Conservation (phyloP, 768 basidiomycete genomes). For the Trichaptum fuscoviolaceum region DNA sequence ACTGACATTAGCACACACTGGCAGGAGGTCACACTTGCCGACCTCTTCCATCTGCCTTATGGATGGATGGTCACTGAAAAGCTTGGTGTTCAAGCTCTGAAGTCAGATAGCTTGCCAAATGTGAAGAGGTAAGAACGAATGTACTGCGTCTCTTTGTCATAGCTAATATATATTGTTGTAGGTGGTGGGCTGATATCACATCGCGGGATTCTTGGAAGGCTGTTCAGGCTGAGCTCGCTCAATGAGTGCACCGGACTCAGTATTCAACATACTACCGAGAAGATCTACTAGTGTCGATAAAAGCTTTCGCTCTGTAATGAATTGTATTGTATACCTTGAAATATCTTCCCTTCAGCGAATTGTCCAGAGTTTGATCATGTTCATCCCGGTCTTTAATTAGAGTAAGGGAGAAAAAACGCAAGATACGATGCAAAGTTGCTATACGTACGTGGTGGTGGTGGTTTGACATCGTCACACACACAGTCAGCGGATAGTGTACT, state of each 20-base stretch:
- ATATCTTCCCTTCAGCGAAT: background rate
- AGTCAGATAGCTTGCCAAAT: constrained; percentile 4
- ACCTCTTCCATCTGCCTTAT: constrained; percentile 53
- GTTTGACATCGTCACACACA: too few relatives aligned
- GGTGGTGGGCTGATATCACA: constrained; percentile 50
- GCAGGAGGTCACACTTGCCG: constrained; percentile 49
- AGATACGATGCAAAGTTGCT: too few relatives aligned
- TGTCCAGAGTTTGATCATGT: too few relatives aligned
- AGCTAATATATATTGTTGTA: constrained; percentile 13
- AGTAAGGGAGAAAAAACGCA: too few relatives aligned
- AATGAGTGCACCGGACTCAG: background rate
- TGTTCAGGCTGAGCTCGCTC: constrained; percentile 17
- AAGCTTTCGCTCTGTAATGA: background rate
- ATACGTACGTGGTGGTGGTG: too few relatives aligned
- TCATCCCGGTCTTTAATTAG: too few relatives aligned
- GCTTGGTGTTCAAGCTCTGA: constrained; percentile 4
- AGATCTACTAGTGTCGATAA: background rate
- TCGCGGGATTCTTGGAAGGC: constrained; percentile 43
- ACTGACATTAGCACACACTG: constrained; percentile 3
- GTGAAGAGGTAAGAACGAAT: background rate
- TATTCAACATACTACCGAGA: background rate
- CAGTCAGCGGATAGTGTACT: too few relatives aligned
- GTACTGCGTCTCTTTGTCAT: background rate
- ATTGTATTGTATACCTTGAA: background rate
- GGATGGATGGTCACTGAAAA: constrained; percentile 23